Percentiles rank a stretch among this genome's conserved stretches.
These are phyloP conservation scores for Curvularia hawaiiensis DNA, from an alignment of 2,329 filamentous ascomycete genomes.

Conservation along the genomic window DNA sequence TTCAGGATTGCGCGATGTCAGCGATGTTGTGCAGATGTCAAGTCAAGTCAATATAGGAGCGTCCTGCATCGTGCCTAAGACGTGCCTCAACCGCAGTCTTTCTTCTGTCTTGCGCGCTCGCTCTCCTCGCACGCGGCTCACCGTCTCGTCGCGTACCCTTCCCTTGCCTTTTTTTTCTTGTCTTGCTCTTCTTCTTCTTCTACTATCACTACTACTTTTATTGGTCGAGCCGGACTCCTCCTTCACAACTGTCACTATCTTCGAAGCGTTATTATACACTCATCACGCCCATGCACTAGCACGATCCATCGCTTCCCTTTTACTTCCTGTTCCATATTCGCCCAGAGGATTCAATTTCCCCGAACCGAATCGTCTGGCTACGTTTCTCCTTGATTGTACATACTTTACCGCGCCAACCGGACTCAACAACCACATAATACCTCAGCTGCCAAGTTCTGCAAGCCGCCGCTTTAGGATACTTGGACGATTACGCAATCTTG, in stretches of 20 bases:
- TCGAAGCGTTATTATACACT: conserved; percentile 12
- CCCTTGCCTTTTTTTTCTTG: conserved; percentile 17
- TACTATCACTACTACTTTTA: conserved; percentile 11
- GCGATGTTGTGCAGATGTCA: conserved; percentile 32
- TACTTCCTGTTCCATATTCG: conserved; percentile 23
- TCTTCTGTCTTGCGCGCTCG: conserved; percentile 20
- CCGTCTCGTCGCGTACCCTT: conserved; percentile 26
- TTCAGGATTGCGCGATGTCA: conserved; percentile 24
- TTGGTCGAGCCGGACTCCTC: conserved; percentile 43
- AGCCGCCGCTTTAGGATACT: conserved; percentile 3
- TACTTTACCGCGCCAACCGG: conserved; percentile 16
- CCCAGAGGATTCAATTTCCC: conserved; percentile 32
- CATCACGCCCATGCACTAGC: conserved; percentile 39
- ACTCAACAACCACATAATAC: conserved; percentile 8
- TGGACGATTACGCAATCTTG: conserved; percentile 2
- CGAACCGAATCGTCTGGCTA: conserved; percentile 40
- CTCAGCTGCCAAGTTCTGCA: conserved; percentile 11
- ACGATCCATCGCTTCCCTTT: conserved; percentile 24
- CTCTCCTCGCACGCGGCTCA: conserved; percentile 26
- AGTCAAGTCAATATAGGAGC: conserved; percentile 46
- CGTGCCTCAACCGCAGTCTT: conserved; percentile 25
- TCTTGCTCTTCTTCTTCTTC: conserved; percentile 20
- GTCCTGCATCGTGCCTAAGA: conserved; percentile 32
- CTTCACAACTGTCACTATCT: conserved; percentile 21
- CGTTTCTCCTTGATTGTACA: conserved; percentile 31